Conservation (phyloP, 352 stramenopile species). For the Thalassiosira ordinaria region DNA sequence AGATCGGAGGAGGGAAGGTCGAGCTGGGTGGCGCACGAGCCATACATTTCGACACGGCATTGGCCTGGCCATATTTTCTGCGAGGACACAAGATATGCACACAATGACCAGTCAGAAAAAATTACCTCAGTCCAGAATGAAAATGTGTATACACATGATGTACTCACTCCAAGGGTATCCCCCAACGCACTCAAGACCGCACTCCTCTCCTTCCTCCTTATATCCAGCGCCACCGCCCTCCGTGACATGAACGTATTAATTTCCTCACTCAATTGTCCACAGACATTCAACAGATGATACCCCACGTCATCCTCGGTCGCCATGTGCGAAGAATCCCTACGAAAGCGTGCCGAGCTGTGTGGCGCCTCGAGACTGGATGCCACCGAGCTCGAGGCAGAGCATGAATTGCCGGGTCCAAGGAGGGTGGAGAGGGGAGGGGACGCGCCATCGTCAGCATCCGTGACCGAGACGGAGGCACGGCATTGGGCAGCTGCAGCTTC, state of each 20-base stretch:
- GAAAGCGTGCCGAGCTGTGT: conserved; percentile 57
- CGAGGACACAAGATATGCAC: not conserved
- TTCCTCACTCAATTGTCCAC: conserved; percentile 71
- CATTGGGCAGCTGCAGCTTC: conserved; percentile 11
- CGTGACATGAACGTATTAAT: conserved; percentile 80
- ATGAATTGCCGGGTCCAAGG: conserved; percentile 69
- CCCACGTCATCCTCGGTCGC: conserved; percentile 76
- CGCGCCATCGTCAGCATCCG: conserved; percentile 24
- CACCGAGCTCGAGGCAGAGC: conserved; percentile 76
- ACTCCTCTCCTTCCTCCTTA: conserved; percentile 66
- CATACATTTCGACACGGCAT: conserved; percentile 88
- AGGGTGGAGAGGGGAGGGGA: conserved; percentile 70
- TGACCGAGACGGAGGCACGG: conserved; percentile 10
- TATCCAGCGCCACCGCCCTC: conserved; percentile 61
- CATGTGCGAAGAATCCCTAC: conserved; percentile 30
- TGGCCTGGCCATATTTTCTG: conserved; percentile 72
- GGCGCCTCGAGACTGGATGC: conserved; percentile 82
- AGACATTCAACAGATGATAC: conserved; percentile 82
- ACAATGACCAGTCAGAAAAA: not conserved
- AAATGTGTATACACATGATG: conserved; percentile 8
- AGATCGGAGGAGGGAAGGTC: conserved; percentile 96
- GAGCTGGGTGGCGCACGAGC: conserved; percentile 94
- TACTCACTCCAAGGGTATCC: conserved; percentile 64
- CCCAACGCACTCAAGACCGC: conserved; percentile 70
- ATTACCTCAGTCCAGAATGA: conserved; percentile 1